These are phyloP conservation scores for Tetradesmus obliquus DNA, from an alignment of 139 green algal species.

Conservation along the genomic window DNA sequence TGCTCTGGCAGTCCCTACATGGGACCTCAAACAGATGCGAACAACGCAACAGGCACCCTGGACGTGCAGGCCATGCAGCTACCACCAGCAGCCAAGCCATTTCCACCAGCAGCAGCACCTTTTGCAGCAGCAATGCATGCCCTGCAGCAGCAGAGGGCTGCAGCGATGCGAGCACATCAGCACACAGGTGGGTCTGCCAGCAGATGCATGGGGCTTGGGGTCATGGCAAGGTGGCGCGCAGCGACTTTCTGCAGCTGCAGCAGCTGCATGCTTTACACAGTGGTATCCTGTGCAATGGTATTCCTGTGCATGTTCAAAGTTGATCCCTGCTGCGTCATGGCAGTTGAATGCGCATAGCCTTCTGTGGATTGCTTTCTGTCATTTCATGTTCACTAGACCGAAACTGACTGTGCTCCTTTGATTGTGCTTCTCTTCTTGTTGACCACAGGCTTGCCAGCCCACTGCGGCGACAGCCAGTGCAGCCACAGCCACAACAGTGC, in stretches of 20 bases:
- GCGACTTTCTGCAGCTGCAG: too few species aligned
- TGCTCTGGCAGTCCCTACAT: constrained; percentile 4
- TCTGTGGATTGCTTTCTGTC: background rate
- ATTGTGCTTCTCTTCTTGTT: background rate
- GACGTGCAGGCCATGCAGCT: constrained; percentile 3
- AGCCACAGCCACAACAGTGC: constrained; percentile 5
- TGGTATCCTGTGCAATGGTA: background rate
- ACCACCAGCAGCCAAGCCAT: background rate
- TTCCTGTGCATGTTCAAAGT: background rate
- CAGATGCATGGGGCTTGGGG: too few species aligned
- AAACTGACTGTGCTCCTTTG: background rate
- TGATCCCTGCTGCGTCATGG: background rate
- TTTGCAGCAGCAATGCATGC: background rate
- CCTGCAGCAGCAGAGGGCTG: background rate
- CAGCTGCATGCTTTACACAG: too few species aligned
- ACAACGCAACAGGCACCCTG: background rate
- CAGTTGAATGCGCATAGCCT: too few species aligned
- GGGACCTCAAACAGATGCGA: background rate
- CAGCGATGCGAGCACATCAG: background rate
- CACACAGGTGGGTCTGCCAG: background rate
- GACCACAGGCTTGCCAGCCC: background rate
- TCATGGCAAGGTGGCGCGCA: too few species aligned
- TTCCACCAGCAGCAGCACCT: background rate
- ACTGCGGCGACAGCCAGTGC: constrained; percentile 18
- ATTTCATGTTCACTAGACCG: background rate